Base-by-base conservation (phyloP, 352 stramenopile species). In the Saprolegnia diclina region DNA sequence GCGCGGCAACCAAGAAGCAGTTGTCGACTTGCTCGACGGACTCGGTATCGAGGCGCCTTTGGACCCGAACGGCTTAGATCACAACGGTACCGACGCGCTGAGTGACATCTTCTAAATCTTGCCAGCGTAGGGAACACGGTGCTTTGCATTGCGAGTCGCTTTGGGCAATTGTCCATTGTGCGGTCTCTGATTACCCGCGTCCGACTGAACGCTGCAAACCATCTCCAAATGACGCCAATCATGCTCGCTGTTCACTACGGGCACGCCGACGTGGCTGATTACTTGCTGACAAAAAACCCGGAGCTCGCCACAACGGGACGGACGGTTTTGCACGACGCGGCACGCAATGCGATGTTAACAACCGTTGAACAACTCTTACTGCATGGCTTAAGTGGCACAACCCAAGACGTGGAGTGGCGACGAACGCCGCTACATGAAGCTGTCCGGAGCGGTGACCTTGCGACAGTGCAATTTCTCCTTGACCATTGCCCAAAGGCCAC, bases 1-100 rank as follows among this genome's bases (percentile, higher is more conserved):
- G 5, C 50, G 68, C 16, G 83, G 83, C 0, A 83, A 88, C 50
- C 67, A 85, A 11, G 77, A 81, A 9, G 72, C 72, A 0, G 80
- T 91, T 0, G 77, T 88, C 4, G 83, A 91, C 56, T 59, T 91
- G 21, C 64, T 91, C 18, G 83, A 89, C 45, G 83, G 83, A 9
- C 86, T 80, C 56, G 78, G 76, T 3, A 46, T 73, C 3, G 77
- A 83, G 26, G 56, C 72, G 19, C 74, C 74, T 0, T 76, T 77
- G 0, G 80, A 89, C 18, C 67, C 89, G 14, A 79, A 73, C 4
- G 50, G 69, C 1, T 21, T 73, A 16, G 79, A 75, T 26, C 54
- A 52, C 18, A 52, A 69, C 38, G 63, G 63, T 69, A 69, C 1
- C n/a, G 18, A 11, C 22, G n/a, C 6, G 22, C 29, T 68, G 29